Conservation (phyloP, 2,329 filamentous ascomycete genomes). For the Pestalotiopsis fici region DNA sequence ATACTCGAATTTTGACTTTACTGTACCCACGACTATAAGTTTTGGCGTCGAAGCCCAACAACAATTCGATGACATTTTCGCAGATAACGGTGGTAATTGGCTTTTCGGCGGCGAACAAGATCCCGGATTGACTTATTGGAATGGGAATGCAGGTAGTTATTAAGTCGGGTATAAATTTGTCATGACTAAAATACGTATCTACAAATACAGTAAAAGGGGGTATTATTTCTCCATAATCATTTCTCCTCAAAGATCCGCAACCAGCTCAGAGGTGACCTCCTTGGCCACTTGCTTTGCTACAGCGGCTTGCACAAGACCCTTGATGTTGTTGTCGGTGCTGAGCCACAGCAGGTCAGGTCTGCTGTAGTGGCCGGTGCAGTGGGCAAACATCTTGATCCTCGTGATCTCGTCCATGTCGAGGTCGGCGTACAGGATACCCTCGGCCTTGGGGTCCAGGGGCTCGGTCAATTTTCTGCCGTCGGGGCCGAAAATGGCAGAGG, state of each 20-base stretch:
- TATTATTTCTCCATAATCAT: background rate
- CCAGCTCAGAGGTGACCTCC: background rate
- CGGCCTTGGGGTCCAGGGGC: slow-evolving; percentile 30
- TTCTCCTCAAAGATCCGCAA: background rate
- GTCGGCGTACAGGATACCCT: slow-evolving; percentile 47
- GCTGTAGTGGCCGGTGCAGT: slow-evolving; percentile 50
- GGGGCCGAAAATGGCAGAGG: slow-evolving; percentile 48
- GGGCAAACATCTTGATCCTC: slow-evolving; percentile 41
- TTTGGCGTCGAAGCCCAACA: background rate
- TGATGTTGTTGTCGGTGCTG: slow-evolving; percentile 28
- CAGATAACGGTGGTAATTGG: background rate
- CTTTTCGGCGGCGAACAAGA: background rate
- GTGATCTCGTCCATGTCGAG: slow-evolving; percentile 43
- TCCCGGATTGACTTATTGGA: background rate
- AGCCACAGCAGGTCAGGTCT: slow-evolving; percentile 54
- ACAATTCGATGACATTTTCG: background rate
- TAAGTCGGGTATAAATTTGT: background rate
- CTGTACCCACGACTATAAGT: background rate
- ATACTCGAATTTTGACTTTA: background rate
- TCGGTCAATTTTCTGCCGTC: slow-evolving; percentile 48
- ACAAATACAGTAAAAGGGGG: background rate
- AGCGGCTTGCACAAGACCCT: slow-evolving; percentile 15
- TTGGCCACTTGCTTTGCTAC: background rate
- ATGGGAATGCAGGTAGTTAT: background rate
- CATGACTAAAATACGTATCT: background rate